Evolutionary conservation across 2,329 filamentous ascomycete species (phyloP), one percentile per base, ranked within the genome.

Genomic region (Trichoderma atrobrunneum): DNA sequence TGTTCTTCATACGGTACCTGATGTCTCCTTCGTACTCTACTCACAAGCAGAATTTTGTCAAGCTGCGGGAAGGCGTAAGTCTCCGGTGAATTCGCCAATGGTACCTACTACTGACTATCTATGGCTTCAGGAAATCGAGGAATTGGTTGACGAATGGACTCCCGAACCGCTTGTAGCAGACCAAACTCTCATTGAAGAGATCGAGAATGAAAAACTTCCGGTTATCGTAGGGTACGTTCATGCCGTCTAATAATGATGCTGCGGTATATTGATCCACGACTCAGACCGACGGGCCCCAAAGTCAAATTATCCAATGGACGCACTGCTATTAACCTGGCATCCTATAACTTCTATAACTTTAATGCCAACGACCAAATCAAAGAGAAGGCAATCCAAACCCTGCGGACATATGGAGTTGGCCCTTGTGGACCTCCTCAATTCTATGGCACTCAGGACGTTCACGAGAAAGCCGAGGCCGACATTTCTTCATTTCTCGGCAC

Each of bases 311-410:
- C 90, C 62, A 97, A 91, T 81, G 96, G 96, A 77, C 92, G 93
- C 76, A 97, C 93, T 21, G 96, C 98, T 28, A 94, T 89, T 72
- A 99, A 99, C 80, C 91, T 99, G 75, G 95, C 94, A 48, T 97
- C 93, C 2, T 96, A 94, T 84, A 99, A 99, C 82, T 97, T 96
- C 82, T 98, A 97, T 86, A 98, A 99, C 84, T 94, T 99, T 82
- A 93, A 97, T 75, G 90, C 90, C 68, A 98, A 97, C 80, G 95
- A 98, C 74, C 89, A 91, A 43, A 91, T 99, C 78, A 97, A 97
- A 79, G 94, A 98, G 77, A 97, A 97, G 81, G 96, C 95, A 1
- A 94, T 99, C 74, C 92, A 95, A 81, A 97, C 95, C 0, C 88
- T 99, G 51, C 93, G 95, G 73, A 97, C 93, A 24, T 99, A 99